Conservation (phyloP, 2,329 filamentous ascomycete species). For the Orbilia ellipsospora region DNA sequence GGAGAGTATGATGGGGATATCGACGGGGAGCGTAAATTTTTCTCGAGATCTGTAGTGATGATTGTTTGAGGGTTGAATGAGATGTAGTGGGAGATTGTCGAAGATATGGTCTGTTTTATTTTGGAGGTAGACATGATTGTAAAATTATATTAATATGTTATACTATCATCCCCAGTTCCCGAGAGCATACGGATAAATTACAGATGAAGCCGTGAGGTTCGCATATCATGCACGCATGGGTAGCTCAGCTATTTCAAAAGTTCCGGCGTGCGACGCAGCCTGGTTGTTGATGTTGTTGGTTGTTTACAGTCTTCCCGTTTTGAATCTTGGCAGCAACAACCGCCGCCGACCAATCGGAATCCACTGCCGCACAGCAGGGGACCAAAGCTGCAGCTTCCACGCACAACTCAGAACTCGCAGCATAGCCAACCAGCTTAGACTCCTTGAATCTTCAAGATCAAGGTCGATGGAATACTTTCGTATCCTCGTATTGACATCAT, state of each 20-base stretch:
- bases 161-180: too few relatives aligned
- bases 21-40: conserved; percentile 61
- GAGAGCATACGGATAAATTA: too few relatives aligned
- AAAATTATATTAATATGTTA: too few relatives aligned
- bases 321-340: conserved; percentile 38
- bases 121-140: neutral
- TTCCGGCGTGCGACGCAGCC: neutral
- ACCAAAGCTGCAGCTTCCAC: neutral
- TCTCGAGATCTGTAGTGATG: conserved; percentile 26
- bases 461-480: too few relatives aligned
- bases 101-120: neutral
- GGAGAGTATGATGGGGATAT: conserved; percentile 73
- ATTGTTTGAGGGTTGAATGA: neutral
- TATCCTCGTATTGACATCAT: too few relatives aligned
- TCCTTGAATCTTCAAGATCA: too few relatives aligned
- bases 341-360: neutral
- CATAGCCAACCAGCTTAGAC: too few relatives aligned
- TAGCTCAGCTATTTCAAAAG: too few relatives aligned
- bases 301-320: conserved; percentile 30
- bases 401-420: too few relatives aligned
- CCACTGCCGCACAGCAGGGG: neutral
- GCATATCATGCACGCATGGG: too few relatives aligned
- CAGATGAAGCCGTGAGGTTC: too few relatives aligned
- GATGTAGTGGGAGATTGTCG: neutral
- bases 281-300: conserved; percentile 15